A percentile compares a stretch with the other conserved stretches of the same genome.
These are phyloP conservation scores for Stephania cephalantha DNA, from an alignment of 164 flowering plant genomes.

Conservation along the genomic window DNA sequence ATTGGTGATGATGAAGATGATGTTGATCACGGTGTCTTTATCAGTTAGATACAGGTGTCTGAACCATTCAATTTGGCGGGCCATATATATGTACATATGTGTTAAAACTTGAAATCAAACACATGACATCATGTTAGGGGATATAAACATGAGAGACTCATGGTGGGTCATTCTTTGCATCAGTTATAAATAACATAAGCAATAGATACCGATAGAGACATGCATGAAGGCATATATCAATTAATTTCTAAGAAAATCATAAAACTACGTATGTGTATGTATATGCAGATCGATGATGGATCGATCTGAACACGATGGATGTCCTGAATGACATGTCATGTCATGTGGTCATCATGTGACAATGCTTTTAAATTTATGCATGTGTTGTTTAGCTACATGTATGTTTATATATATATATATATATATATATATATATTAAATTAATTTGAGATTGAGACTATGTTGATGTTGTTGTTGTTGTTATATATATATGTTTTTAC, in stretches of 20 bases:
- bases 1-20: not conserved
- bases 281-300: not conserved
- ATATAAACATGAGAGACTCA: not conserved
- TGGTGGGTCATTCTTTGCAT: constrained; percentile 2
- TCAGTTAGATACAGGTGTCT: constrained; percentile 1
- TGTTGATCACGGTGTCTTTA: not conserved
- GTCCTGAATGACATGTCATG: not conserved
- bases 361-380: too few relatives aligned
- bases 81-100: not conserved
- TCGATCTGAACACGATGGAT: not conserved
- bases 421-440: too few relatives aligned
- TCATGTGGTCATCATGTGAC: not conserved
- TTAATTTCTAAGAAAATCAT: not conserved
- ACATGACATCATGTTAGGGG: not conserved
- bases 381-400: too few relatives aligned
- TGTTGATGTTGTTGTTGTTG: too few relatives aligned
- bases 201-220: not conserved
- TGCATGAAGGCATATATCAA: not conserved
- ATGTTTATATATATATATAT: too few relatives aligned
- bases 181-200: not conserved
- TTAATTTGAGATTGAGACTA: too few relatives aligned
- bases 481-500: too few relatives aligned
- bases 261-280: not conserved
- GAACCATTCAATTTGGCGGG: constrained; percentile 3
- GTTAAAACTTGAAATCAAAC: not conserved